A percentile compares a stretch with the other conserved stretches of the same genome.
Conservation (phyloP, 2,329 filamentous ascomycete species). For the Aspergillus sp. region DNA sequence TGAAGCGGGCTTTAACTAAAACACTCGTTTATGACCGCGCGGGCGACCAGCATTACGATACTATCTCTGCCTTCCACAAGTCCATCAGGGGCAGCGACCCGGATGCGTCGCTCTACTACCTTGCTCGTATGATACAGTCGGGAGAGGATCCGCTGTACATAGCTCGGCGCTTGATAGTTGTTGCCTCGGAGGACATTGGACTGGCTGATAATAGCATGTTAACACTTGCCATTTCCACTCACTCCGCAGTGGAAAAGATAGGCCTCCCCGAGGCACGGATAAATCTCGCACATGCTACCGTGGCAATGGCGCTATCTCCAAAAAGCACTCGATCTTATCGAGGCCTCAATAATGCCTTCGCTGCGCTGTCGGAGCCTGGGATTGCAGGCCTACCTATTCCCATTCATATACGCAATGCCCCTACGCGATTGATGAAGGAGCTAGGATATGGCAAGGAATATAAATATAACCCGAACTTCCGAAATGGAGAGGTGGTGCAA, state of each 20-base stretch:
- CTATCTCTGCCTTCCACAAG: slow-evolving; percentile 96
- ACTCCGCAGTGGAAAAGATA: slow-evolving; percentile 86
- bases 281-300: slow-evolving; percentile 81
- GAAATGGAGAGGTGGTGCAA: slow-evolving; percentile 77
- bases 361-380: slow-evolving; percentile 78
- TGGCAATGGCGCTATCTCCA: slow-evolving; percentile 74
- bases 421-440: slow-evolving; percentile 89
- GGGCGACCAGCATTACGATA: slow-evolving; percentile 96
- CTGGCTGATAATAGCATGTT: slow-evolving; percentile 84
- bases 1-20: slow-evolving; percentile 83
- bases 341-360: slow-evolving; percentile 75
- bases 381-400: slow-evolving; percentile 80
- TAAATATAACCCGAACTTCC: slow-evolving; percentile 93
- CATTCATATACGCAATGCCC: slow-evolving; percentile 85
- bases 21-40: slow-evolving; percentile 93
- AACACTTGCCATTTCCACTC: slow-evolving; percentile 78
- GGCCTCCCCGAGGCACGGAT: slow-evolving; percentile 95
- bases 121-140: slow-evolving; percentile 91
- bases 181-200: slow-evolving; percentile 91
- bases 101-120: slow-evolving; percentile 89
- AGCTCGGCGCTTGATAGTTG: slow-evolving; percentile 87
- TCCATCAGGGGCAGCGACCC: slow-evolving; percentile 83
- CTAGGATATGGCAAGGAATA: slow-evolving; percentile 88
- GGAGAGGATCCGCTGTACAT: slow-evolving; percentile 93
- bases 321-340: slow-evolving; percentile 89